Percentiles rank a stretch among this genome's conserved stretches.
Conservation (phyloP, 129 eudicot species). For the Pseudognaphalium luteoalbum region DNA sequence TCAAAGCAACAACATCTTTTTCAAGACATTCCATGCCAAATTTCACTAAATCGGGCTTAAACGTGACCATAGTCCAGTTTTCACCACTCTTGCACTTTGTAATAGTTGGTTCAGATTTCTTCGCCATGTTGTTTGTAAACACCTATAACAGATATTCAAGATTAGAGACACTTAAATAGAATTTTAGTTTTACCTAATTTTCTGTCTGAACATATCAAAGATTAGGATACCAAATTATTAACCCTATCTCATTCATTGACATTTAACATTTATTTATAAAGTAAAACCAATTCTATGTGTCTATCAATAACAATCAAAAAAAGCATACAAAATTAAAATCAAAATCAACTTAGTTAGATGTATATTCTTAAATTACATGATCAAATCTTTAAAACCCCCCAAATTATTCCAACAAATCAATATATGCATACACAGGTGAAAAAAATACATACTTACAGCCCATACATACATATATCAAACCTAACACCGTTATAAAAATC, state of each 20-base stretch:
- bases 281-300: too few relatives aligned
- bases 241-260: not conserved
- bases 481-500: too few relatives aligned
- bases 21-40: constrained; percentile 74
- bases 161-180: not conserved
- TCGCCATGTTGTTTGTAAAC: constrained; percentile 79
- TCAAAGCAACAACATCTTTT: constrained; percentile 84
- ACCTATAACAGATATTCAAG: constrained; percentile 44
- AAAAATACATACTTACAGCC: too few relatives aligned
- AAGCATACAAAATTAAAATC: too few relatives aligned
- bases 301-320: not conserved
- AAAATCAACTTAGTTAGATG: too few relatives aligned
- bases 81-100: constrained; percentile 80
- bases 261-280: too few relatives aligned
- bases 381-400: not conserved
- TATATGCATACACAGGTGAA: too few relatives aligned
- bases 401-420: not conserved
- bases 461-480: too few relatives aligned
- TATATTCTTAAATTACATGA: not conserved
- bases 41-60: constrained; percentile 82
- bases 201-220: not conserved
- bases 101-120: constrained; percentile 66
- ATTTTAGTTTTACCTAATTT: not conserved
- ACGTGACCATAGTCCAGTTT: constrained; percentile 93
- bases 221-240: too few relatives aligned